Conservation (phyloP, 768 basidiomycete genomes). For the Boletus patriciae region DNA sequence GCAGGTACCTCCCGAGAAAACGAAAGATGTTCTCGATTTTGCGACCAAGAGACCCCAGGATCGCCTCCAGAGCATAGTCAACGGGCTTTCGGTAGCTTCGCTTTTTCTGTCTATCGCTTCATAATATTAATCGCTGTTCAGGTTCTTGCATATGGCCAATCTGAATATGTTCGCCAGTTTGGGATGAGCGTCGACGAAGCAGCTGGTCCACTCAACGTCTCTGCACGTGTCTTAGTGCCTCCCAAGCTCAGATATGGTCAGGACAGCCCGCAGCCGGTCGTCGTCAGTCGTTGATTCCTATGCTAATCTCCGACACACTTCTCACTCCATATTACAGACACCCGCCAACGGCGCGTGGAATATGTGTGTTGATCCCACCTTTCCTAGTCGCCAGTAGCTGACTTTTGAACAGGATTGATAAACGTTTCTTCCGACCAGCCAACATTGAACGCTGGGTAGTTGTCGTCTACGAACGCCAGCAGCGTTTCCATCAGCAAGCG, state of each 20-base stretch:
- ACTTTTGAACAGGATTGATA: constrained; percentile 56
- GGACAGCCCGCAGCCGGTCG: constrained; percentile 53
- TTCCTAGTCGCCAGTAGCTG: neutral
- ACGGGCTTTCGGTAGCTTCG: constrained; percentile 50
- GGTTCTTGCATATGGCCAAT: constrained; percentile 69
- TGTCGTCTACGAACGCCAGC: constrained; percentile 62
- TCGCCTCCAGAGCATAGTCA: constrained; percentile 52
- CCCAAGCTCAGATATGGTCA: constrained; percentile 68
- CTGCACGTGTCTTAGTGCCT: constrained; percentile 62
- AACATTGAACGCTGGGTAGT: constrained; percentile 60
- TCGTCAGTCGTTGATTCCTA: constrained; percentile 42
- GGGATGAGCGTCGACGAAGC: constrained; percentile 60
- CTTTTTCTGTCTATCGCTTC: neutral
- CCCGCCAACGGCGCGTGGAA: constrained; percentile 78
- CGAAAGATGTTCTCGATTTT: constrained; percentile 61
- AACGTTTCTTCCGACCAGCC: constrained; percentile 60
- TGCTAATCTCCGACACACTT: neutral
- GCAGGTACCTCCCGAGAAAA: constrained; percentile 67
- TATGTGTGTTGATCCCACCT: constrained; percentile 45
- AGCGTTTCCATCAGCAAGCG: constrained; percentile 51
- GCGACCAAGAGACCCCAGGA: constrained; percentile 63
- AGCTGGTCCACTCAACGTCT: constrained; percentile 52
- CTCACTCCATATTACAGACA: constrained; percentile 36
- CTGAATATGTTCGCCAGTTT: constrained; percentile 72
- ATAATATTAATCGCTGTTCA: constrained; percentile 20